Base-by-base conservation (phyloP, 2,329 filamentous ascomycete species). In the Ophiostoma triangulosporum region DNA sequence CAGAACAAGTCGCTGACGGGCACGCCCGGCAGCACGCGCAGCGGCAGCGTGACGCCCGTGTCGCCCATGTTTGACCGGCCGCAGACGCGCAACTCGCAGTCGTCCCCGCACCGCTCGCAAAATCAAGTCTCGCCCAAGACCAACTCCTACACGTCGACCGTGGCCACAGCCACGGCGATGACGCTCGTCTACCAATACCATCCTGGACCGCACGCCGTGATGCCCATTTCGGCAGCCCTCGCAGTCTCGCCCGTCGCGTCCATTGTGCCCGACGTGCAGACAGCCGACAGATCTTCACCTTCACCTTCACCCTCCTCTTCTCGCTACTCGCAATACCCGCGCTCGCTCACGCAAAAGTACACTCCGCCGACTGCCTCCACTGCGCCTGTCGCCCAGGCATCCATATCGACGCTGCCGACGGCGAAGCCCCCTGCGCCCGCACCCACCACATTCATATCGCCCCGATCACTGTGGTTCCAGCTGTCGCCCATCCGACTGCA, bases 161-260 rank as follows among this genome's bases (percentile, higher is more conserved):
- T 29, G 14, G 43, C 43, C 15, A 29, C 43, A 9, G 43, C 51
- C 33, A 7, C 51, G 5, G 36, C 54, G 29, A 40, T 50, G 5
- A 46, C 43, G 15, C 43, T 46, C n/a, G 43, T 46, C 43, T 46
- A 29, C 43, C 43, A 46, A n/a, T 12, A 46, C 33, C 14, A 49
- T 49, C 49, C 55, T 52, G 54, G 50, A 50, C 51, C 51, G n/a
- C 54, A 27, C 35, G 31, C 54, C 55, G 55, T 56, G 58, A 58
- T 53, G 58, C 55, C 58, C 55, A 56, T 54, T 20, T 15, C 53
- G 11, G 53, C 17, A 26, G 36, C 53, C 27, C 17, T 24, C 46
- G 6, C 27, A 6, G 46, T 33, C 2, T 48, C 46, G 5, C 46
- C 46, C 27, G 46, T 48, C 9, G 17, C 29, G 46, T 48, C 46